phyloP scores from a whole-genome alignment of 225 moss, liverwort and hornwort genomes.

The Straminergon stramineum region DNA sequence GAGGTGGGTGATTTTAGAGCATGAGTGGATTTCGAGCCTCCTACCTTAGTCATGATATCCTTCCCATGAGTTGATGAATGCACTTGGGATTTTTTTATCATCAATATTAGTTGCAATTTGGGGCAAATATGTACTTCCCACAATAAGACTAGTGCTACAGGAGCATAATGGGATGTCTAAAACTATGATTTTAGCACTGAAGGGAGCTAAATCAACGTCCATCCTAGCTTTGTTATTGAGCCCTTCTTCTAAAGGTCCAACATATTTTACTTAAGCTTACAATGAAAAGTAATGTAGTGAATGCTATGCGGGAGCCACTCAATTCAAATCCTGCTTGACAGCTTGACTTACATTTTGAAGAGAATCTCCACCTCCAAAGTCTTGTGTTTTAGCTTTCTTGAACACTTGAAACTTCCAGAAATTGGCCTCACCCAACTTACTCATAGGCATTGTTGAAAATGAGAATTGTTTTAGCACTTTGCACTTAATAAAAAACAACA shows the following conservation, averaged over 20 bases:
- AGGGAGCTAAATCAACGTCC: rapidly evolving
- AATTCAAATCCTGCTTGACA: not conserved
- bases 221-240: not conserved
- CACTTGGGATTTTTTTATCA: too few species aligned
- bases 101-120: too few species aligned
- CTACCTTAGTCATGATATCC: rapidly evolving
- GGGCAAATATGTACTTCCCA: rapidly evolving
- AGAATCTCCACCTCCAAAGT: not conserved
- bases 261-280: rapidly evolving
- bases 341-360: not conserved
- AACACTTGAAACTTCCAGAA: not conserved
- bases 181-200: rapidly evolving
- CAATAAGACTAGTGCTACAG: not conserved
- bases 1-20: too few species aligned
- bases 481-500: not conserved
- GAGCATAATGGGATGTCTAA: not conserved
- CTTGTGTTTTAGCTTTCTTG: not conserved
- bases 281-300: not conserved
- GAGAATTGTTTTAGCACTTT: not conserved
- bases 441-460: not conserved
- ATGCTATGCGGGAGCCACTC: not conserved
- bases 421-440: not conserved
- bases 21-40: too few species aligned
- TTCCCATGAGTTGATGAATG: too few species aligned
- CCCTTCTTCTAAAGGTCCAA: not conserved